Conservation (phyloP, 768 basidiomycete genomes). For the Mycena haematopus region DNA sequence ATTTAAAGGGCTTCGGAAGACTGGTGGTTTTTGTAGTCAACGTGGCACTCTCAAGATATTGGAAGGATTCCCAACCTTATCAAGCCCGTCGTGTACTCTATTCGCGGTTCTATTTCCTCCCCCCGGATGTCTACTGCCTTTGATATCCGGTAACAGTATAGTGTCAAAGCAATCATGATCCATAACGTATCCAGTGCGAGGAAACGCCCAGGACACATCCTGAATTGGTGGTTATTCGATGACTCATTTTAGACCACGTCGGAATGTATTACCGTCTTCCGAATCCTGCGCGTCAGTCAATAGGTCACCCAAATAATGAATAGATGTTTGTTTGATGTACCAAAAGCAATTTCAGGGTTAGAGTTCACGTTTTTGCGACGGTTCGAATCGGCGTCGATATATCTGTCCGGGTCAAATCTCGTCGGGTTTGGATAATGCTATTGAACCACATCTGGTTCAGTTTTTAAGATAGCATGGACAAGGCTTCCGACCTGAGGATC, state of each 20-base stretch:
- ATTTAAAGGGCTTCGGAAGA: conserved; percentile 11
- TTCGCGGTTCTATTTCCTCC: conserved; percentile 35
- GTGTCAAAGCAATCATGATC: conserved; percentile 44
- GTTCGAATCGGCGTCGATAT: conserved; percentile 40
- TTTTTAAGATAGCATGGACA: not conserved
- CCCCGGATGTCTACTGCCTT: conserved; percentile 45
- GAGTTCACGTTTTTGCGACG: conserved; percentile 18
- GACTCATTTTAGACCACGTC: not conserved
- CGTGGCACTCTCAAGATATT: not conserved
- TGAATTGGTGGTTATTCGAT: not conserved
- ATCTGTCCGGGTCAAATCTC: conserved; percentile 57
- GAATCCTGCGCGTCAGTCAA: not conserved
- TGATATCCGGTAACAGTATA: conserved; percentile 42
- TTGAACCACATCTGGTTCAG: not conserved
- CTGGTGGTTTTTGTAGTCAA: too few relatives aligned
- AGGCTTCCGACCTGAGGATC: conserved; percentile 40
- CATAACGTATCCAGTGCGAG: conserved; percentile 52
- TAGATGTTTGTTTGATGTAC: not conserved
- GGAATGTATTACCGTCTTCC: conserved; percentile 21
- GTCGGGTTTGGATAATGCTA: conserved; percentile 50
- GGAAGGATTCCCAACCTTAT: conserved; percentile 44
- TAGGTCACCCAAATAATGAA: too few relatives aligned
- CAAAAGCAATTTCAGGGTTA: conserved; percentile 17
- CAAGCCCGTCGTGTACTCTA: conserved; percentile 49
- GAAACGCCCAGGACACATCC: conserved; percentile 54